Evolutionary conservation across 495 filamentous ascomycete species (phyloP), one percentile per base, ranked within the genome.

Genomic region (Neurospora intermedia): DNA sequence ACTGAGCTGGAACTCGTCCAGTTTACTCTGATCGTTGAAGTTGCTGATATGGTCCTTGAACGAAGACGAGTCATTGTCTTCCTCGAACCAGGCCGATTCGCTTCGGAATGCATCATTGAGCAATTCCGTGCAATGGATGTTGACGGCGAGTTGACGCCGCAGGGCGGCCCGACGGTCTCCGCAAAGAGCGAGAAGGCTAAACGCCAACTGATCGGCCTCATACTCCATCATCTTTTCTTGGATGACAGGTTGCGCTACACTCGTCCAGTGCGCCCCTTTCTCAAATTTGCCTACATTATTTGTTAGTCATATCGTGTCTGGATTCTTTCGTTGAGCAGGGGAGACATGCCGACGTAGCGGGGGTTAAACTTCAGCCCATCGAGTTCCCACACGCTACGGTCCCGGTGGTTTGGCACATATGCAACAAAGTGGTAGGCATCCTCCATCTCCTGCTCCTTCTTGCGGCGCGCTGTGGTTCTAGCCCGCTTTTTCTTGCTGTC

Each of bases 351-450:
- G 42, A 97, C 82, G 72, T 86, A 86, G 48, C 90, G 85, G 15
- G 96, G 96, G 74, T 90, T 88, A 41, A 83, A 82, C 80, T 94
- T 88, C 7, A 99, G 84, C 3, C 96, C 96, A 78, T 99, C 96
- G 7, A 99, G 89, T 74, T 93, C 92, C 93, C 94, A 99, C 18
- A 97, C 86, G 43, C 88, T 83, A 7, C 88, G 89, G 46, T 88
- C 84, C 27, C 54, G 54, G 54, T 66, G 54, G 20, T 91, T 87
- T 15, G 95, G 94, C 59, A 98, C 90, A 77, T 92, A 97, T 5
- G 94, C 94, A 74, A 97, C 91, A 79, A 95, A 99, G 77, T 99
- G 96, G 75, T 91, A 96, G 1, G 85, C 88, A 4, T 83, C 80
- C 59, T 91, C 88, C 1, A 42, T 74, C 4, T 78, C 74, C 4